Evolutionary conservation across 169 alveolate genomes (phyloP).

Genomic region (Neospora caninum): DNA sequence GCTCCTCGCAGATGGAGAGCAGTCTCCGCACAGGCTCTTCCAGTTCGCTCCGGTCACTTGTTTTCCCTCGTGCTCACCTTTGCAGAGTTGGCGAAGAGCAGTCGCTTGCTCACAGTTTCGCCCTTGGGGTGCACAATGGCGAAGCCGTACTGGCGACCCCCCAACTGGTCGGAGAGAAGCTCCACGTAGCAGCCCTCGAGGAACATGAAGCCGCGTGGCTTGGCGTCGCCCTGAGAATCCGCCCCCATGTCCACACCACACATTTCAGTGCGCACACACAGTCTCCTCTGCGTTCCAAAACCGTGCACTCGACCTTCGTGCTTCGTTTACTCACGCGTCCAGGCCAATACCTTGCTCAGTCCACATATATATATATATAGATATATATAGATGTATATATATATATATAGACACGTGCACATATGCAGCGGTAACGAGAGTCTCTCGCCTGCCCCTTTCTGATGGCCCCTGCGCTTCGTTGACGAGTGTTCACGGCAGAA

Average conservation of each 20-base stretch:
- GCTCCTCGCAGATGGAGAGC: too few species aligned
- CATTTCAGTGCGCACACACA: not conserved
- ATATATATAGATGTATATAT: not conserved
- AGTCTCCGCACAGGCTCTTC: too few species aligned
- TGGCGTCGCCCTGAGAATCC: constrained; percentile 67
- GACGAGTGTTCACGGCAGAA: too few species aligned
- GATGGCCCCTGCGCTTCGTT: too few species aligned
- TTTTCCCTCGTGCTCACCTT: constrained; percentile 68
- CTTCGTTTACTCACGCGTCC: too few species aligned
- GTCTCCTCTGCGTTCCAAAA: not conserved
- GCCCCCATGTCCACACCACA: too few species aligned
- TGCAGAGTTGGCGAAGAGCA: constrained; percentile 77
- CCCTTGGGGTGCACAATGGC: constrained; percentile 80
- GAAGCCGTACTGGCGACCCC: constrained; percentile 68
- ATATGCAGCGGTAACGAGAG: too few species aligned
- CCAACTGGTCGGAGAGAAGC: constrained; percentile 36
- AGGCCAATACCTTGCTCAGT: too few species aligned
- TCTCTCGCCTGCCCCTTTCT: too few species aligned
- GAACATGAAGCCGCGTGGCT: constrained; percentile 87
- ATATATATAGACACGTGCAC: constrained; percentile 39
- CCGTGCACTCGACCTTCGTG: not conserved
- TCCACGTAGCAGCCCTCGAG: constrained; percentile 89
- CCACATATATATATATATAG: not conserved
- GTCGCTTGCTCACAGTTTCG: constrained; percentile 73
- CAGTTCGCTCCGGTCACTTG: too few species aligned